phyloP scores from a whole-genome alignment of 2,329 filamentous ascomycete species.

The Phialophora tarda region DNA sequence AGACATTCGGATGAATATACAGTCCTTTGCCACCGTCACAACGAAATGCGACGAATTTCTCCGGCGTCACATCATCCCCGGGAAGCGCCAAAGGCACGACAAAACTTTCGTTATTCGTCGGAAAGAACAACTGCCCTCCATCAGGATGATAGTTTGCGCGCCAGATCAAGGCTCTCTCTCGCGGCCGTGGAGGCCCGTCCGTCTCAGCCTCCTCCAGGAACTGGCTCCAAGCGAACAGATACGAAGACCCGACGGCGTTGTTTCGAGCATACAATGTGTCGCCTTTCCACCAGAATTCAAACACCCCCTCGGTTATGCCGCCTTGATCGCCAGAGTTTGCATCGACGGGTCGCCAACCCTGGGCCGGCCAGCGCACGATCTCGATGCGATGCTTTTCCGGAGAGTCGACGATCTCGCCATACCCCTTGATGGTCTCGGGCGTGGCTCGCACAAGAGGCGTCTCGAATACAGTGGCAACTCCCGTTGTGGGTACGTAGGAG shows the following conservation, averaged over 20 bases:
- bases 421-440: conserved; percentile 24
- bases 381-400: conserved; percentile 25
- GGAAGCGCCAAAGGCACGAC: conserved; percentile 25
- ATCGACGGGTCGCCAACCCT: conserved; percentile 26
- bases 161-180: conserved; percentile 26
- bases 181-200: conserved; percentile 7
- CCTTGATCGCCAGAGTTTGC: conserved; percentile 27
- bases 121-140: conserved; percentile 28
- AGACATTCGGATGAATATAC: conserved; percentile 29
- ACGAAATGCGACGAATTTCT: conserved; percentile 27
- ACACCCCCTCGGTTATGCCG: conserved; percentile 25
- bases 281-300: conserved; percentile 32
- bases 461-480: conserved; percentile 24
- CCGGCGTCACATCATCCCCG: conserved; percentile 26
- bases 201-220: conserved; percentile 21
- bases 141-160: conserved; percentile 30
- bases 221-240: conserved; percentile 31
- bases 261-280: conserved; percentile 30
- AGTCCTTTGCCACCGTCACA: conserved; percentile 26
- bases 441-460: conserved; percentile 19
- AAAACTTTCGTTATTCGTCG: conserved; percentile 22
- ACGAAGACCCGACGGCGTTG: conserved; percentile 26
- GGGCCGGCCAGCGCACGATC: conserved; percentile 27
- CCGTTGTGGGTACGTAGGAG: conserved; percentile 24
- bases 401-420: conserved; percentile 25